phyloP scores from a whole-genome alignment of 805 yeast genomes.

The Torulaspora quercuum region DNA sequence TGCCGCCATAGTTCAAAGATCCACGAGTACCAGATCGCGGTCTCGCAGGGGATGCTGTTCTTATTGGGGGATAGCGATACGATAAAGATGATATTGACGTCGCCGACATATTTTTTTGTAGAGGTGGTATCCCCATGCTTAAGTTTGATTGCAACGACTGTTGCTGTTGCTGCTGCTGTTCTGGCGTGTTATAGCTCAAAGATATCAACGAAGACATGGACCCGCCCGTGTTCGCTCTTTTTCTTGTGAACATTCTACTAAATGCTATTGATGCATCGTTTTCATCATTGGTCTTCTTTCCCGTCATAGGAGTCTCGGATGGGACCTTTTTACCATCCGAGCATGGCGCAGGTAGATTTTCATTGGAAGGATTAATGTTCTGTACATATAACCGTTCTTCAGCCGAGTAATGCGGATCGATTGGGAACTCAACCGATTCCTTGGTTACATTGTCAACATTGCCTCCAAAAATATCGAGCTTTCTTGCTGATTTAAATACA shows the following conservation, averaged over 20 bases:
- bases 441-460: background rate
- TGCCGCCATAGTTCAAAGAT: conserved; percentile 25
- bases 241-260: conserved; percentile 35
- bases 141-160: conserved; percentile 6
- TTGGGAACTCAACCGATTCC: conserved; percentile 1
- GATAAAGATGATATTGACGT: conserved; percentile 27
- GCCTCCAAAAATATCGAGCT: conserved; percentile 5
- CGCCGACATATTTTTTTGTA: conserved; percentile 25
- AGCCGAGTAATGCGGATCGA: conserved; percentile 14
- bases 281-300: conserved; percentile 23
- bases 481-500: conserved; percentile 4
- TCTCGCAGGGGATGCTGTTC: conserved; percentile 33
- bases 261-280: conserved; percentile 39
- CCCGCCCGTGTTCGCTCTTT: conserved; percentile 32
- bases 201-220: conserved; percentile 32
- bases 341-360: background rate
- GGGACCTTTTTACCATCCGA: conserved; percentile 1
- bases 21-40: conserved; percentile 31
- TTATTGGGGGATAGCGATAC: conserved; percentile 31
- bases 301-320: conserved; percentile 8
- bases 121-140: conserved; percentile 12
- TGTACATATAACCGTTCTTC: conserved; percentile 3
- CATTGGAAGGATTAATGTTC: background rate
- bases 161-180: conserved; percentile 6
- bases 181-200: conserved; percentile 13